Evolutionary conservation across 2,329 filamentous ascomycete genomes (phyloP), one percentile per base, ranked within the genome.

Genomic region (Polytolypa hystricis): DNA sequence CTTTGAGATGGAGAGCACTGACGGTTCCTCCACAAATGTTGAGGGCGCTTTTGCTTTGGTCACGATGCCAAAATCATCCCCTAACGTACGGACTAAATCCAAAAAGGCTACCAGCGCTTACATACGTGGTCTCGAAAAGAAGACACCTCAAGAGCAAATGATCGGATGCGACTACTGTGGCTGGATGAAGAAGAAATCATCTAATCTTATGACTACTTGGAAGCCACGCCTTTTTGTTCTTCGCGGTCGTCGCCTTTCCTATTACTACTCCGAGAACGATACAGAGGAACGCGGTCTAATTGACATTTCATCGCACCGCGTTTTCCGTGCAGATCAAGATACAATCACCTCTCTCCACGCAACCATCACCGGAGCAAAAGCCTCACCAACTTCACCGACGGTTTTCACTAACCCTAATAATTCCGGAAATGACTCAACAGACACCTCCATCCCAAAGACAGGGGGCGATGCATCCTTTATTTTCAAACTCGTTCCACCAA

Each of bases 131-230:
- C 65, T 96, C 27, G 73, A 83, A 48, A 86, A 87, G 59, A 81
- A 89, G 42, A 65, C 74, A 0, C 91, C 91, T 0, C 70, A 77
- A 38, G 84, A 94, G 54, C 86, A 89, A 42, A 91, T 94, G 60
- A 66, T 77, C 43, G 78, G 77, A 42, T 89, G 85, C 38, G 89
- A 98, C 54, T 96, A 94, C 57, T 89, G 81, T 51, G 91, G 91
- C 1, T 98, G 91, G 91, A 98, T 98, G 91, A 96, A 91, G 69
- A 98, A 98, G 71, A 87, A 93, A 61, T 94, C 85, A 41, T 89
- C 85, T 1, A 91, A 89, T 52, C 69, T 96, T 21, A 94, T 98
- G 80, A 86, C 86, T 2, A 94, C 87, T 2, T 98, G 91, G 91
- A 98, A 96, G 55, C 83, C 87, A 9, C 79, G 91, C 9, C 71